A percentile compares a stretch with the other conserved stretches of the same genome.
These are phyloP conservation scores for Trypanosoma platydactyli DNA, from an alignment of 208 protist species.

Conservation along the genomic window DNA sequence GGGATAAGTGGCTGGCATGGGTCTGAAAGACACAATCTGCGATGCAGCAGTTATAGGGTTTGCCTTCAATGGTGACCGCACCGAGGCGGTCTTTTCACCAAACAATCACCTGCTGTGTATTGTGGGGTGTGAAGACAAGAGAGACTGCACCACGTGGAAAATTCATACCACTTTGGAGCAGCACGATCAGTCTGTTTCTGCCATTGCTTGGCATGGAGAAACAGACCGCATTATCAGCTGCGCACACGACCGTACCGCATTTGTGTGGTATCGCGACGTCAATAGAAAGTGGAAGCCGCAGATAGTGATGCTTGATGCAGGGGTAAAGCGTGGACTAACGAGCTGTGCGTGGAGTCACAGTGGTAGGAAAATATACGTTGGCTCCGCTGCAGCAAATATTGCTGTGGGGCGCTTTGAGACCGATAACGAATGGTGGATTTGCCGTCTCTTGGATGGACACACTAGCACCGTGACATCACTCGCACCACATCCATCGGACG, in stretches of 20 bases:
- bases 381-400: conserved; percentile 45
- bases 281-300: conserved; percentile 39
- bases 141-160: conserved; percentile 29
- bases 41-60: conserved; percentile 30
- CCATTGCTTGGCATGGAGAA: conserved; percentile 27
- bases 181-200: conserved; percentile 39
- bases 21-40: conserved; percentile 31
- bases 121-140: conserved; percentile 27
- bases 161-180: conserved; percentile 31
- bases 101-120: conserved; percentile 37
- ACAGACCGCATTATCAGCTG: conserved; percentile 34
- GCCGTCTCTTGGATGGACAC: conserved; percentile 34
- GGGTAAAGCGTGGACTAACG: conserved; percentile 36
- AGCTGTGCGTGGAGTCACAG: conserved; percentile 42
- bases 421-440: conserved; percentile 59
- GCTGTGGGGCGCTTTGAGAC: conserved; percentile 60
- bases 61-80: conserved; percentile 29
- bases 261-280: conserved; percentile 29
- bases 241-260: conserved; percentile 37
- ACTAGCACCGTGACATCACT: conserved; percentile 32
- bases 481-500: conserved; percentile 53
- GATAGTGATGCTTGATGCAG: conserved; percentile 36
- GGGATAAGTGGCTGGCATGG: conserved; percentile 1
- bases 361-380: conserved; percentile 57
- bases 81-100: conserved; percentile 32